phyloP scores from a whole-genome alignment of 1,139 yeast species.

The Kluyveromyces marxianus region DNA sequence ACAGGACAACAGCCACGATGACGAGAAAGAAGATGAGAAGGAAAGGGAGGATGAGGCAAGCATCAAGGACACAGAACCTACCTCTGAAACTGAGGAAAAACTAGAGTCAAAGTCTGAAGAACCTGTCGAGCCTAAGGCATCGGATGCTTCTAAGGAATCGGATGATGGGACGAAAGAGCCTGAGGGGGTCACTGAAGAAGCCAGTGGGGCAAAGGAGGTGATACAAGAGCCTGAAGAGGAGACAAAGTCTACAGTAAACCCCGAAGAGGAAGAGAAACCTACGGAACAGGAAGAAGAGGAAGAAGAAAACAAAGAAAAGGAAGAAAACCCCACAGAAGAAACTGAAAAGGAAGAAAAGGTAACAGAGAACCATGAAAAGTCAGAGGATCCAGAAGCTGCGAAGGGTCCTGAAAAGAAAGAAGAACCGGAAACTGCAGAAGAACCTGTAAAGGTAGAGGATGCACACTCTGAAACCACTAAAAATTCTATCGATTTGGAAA shows the following conservation, averaged over 20 bases:
- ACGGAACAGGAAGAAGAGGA: neutral
- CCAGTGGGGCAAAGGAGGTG: neutral
- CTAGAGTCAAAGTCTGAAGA: neutral
- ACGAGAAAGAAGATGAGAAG: no score
- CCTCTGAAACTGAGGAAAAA: no score
- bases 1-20: no score
- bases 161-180: neutral
- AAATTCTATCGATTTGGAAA: constrained; percentile 4
- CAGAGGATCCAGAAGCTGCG: neutral
- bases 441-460: constrained; percentile 1
- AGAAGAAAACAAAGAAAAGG: neutral
- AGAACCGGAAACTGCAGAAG: neutral
- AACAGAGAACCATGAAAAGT: neutral
- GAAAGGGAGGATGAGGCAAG: no score
- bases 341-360: neutral
- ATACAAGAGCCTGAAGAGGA: neutral
- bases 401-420: no score
- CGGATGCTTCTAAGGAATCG: no score
- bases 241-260: neutral
- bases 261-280: neutral
- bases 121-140: neutral
- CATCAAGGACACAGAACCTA: no score
- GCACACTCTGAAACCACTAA: constrained; percentile 10
- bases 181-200: constrained; percentile 1
- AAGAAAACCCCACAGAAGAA: neutral